Evolutionary conservation across 139 green algal genomes (phyloP), one percentile per base, ranked within the genome.

Genomic region (Chlamydomonas eustigma): DNA sequence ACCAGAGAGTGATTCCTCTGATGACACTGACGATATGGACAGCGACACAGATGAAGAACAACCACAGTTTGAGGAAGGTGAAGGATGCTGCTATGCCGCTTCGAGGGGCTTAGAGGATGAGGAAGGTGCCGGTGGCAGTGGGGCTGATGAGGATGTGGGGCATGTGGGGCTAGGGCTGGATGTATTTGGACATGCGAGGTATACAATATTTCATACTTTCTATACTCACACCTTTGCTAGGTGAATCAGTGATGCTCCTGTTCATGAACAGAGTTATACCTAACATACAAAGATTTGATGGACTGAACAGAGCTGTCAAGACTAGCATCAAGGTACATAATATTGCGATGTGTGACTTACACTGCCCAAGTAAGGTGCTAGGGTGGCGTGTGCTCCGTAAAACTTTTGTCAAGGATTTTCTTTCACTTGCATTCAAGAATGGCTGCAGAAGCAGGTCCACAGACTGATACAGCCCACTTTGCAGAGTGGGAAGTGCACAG

Each of bases 401-500:
- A 22, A 22, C 8, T 22, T 31, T 68, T 25, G 34, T 35, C 22
- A 25, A 8, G 8, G 32, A 8, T 28, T 31, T 25, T 28, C 34
- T 68, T 35, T 68, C 22, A 25, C 6, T 5, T 4, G n/a, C 52
- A 68, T 28, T 28, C 18, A 25, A 68, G 65, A 34, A 6, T 72
- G 33, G 65, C 65, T 8, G 65, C 65, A 39, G 28, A 39, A 34
- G 65, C 65, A 39, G 71, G 71, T 18, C 3, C 75, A 0, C 77
- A 86, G 44, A 82, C 65, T 31, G 77, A 86, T 39, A 81, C 80
- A 4, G 76, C 65, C 2, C 75, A 77, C 35, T 84, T 90, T 74
- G 85, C 85, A 0, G 64, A 75, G 18, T 90, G 82, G 82, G 82
- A 90, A 64, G 4, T 18, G 0, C 72, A 84, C 73, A 81, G 71